Evolutionary conservation across 108 stramenopile genomes (phyloP).

Genomic region (Pseudonitzschia multistriata): DNA sequence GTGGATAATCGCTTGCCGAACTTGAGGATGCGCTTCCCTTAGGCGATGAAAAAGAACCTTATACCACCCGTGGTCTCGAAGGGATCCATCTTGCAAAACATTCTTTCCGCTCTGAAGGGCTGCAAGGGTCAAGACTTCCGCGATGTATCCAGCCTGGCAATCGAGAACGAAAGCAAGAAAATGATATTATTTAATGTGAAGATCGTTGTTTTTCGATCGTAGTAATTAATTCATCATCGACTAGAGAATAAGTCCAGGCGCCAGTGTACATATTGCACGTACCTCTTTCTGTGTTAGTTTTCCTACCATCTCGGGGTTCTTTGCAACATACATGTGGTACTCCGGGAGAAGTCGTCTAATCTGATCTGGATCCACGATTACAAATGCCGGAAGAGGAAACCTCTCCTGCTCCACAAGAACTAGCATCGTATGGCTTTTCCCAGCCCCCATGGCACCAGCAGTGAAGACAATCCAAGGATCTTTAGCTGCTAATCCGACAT

Average conservation of each 20-base stretch:
- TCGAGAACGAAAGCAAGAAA: neutral
- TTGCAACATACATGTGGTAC: constrained; percentile 62
- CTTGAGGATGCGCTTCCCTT: constrained; percentile 62
- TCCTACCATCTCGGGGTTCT: constrained; percentile 64
- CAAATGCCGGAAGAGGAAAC: constrained; percentile 82
- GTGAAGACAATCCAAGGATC: constrained; percentile 90
- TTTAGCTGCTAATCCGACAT: constrained; percentile 72
- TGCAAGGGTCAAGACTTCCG: constrained; percentile 77
- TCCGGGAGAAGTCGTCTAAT: constrained; percentile 77
- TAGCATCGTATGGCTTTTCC: constrained; percentile 81
- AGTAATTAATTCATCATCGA: neutral
- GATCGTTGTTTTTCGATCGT: neutral
- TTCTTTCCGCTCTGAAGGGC: constrained; percentile 74
- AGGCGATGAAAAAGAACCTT: constrained; percentile 60
- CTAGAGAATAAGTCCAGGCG: neutral
- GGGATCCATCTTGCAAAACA: constrained; percentile 82
- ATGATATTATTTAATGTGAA: too few relatives aligned
- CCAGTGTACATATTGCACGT: neutral
- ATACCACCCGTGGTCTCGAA: constrained; percentile 83
- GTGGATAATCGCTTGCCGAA: constrained; percentile 80
- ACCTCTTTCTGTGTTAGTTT: constrained; percentile 76
- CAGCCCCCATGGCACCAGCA: constrained; percentile 89
- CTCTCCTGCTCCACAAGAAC: constrained; percentile 51
- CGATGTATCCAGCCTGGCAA: constrained; percentile 57
- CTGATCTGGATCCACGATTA: constrained; percentile 86